These are phyloP conservation scores for Desmodesmus armatus DNA, from an alignment of 139 green algal species.

Conservation along the genomic window DNA sequence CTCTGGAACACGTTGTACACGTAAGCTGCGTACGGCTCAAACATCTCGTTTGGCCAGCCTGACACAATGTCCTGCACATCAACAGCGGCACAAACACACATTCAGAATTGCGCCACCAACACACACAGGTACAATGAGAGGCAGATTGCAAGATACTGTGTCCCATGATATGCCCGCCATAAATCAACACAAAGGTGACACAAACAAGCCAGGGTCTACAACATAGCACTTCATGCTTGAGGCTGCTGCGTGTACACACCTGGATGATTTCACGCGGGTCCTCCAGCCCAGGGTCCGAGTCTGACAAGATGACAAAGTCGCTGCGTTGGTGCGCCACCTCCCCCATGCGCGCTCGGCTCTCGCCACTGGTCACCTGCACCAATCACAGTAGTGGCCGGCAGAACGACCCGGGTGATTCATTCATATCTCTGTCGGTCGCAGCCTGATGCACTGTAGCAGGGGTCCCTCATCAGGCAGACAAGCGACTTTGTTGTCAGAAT, in stretches of 20 bases:
- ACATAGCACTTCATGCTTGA: no score
- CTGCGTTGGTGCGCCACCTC: constrained; percentile 85
- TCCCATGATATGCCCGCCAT: no score
- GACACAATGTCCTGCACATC: constrained; percentile 74
- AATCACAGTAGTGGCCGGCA: no score
- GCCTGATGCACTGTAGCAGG: no score
- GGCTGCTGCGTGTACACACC: no score
- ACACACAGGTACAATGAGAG: constrained; percentile 15
- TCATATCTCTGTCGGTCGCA: no score
- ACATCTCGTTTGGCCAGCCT: constrained; percentile 81
- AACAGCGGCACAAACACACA: no score
- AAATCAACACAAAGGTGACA: not conserved
- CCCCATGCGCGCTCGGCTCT: constrained; percentile 80
- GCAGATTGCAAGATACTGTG: not conserved
- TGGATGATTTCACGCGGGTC: constrained; percentile 73
- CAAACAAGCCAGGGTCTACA: not conserved
- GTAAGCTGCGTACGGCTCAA: constrained; percentile 63
- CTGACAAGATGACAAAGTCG: constrained; percentile 95
- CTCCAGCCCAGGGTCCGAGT: constrained; percentile 85
- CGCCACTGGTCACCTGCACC: constrained; percentile 36
- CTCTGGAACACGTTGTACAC: constrained; percentile 74
- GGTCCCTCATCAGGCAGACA: no score
- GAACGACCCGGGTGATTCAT: no score
- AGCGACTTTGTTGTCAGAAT: no score
- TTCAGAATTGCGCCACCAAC: no score